Conservation (phyloP, 2,329 filamentous ascomycete genomes). For the Colletotrichum simmondsii region DNA sequence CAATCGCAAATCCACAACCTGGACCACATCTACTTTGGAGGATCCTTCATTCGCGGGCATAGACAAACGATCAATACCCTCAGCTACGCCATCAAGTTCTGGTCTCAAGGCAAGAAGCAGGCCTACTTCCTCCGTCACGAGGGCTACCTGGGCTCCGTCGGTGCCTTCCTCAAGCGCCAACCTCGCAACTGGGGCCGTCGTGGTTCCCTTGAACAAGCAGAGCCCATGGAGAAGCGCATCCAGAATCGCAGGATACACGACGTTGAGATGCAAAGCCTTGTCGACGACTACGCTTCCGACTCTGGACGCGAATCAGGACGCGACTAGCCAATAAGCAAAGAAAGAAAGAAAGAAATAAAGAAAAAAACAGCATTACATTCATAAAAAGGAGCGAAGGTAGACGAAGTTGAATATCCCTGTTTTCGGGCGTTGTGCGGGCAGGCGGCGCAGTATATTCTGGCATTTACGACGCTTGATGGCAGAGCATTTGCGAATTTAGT, state of each 20-base stretch:
- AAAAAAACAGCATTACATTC: neutral
- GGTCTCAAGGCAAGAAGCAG: slow-evolving; percentile 93
- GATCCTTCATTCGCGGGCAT: slow-evolving; percentile 95
- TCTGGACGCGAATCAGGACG: slow-evolving; percentile 22
- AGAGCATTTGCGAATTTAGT: slow-evolving; percentile 15
- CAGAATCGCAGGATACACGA: slow-evolving; percentile 19
- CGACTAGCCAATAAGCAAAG: neutral
- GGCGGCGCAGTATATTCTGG: slow-evolving; percentile 7
- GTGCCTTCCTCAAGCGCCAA: slow-evolving; percentile 92
- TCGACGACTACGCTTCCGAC: slow-evolving; percentile 34
- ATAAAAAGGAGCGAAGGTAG: neutral
- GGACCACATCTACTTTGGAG: slow-evolving; percentile 96
- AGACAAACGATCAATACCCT: slow-evolving; percentile 98
- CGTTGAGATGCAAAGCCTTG: slow-evolving; percentile 34
- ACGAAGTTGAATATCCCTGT: neutral
- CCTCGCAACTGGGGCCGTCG: slow-evolving; percentile 91
- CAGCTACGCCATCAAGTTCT: slow-evolving; percentile 97
- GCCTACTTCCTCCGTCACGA: slow-evolving; percentile 97
- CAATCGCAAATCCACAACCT: slow-evolving; percentile 94
- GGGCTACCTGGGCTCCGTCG: slow-evolving; percentile 93
- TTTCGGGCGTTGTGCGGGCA: slow-evolving; percentile 17
- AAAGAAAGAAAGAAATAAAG: no score
- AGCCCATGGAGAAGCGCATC: slow-evolving; percentile 20
- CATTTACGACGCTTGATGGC: slow-evolving; percentile 11
- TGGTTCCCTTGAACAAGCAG: slow-evolving; percentile 74